These are phyloP conservation scores for Fusarium palustre DNA, from an alignment of 2,329 filamentous ascomycete genomes.

Conservation along the genomic window DNA sequence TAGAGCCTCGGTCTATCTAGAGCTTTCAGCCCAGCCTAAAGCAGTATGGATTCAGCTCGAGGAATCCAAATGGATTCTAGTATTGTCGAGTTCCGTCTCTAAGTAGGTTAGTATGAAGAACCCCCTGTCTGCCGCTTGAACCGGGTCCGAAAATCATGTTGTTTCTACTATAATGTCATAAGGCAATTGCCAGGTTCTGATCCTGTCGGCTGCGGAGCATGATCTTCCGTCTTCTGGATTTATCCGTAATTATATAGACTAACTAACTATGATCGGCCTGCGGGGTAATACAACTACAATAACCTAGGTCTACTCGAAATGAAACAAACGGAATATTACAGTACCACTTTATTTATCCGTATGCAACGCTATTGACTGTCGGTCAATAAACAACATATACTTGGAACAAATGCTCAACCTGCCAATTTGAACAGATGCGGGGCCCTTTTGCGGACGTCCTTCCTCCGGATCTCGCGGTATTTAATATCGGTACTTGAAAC, in stretches of 20 bases:
- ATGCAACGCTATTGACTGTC: background rate
- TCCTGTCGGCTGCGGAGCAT: background rate
- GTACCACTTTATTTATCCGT: background rate
- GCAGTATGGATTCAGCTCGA: too few relatives aligned
- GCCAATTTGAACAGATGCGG: background rate
- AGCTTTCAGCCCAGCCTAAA: too few relatives aligned
- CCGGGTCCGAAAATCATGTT: too few relatives aligned
- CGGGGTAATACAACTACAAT: background rate
- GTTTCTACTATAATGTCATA: background rate
- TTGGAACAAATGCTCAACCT: background rate
- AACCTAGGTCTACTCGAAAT: background rate
- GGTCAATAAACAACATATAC: background rate
- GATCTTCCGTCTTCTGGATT: background rate
- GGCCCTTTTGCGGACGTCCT: background rate
- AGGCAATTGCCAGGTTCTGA: background rate
- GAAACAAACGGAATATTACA: background rate
- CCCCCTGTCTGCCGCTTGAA: background rate
- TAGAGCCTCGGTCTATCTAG: too few relatives aligned
- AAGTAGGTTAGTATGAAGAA: fast-evolving
- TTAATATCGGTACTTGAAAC: slow-evolving; percentile 7
- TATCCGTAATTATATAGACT: background rate
- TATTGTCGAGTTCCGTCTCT: too few relatives aligned
- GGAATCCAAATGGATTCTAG: too few relatives aligned
- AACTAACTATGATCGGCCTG: background rate
- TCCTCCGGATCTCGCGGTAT: slow-evolving; percentile 10